Base-by-base conservation (phyloP, 148 eudicot species). In the Hydrangea macrophylla region DNA sequence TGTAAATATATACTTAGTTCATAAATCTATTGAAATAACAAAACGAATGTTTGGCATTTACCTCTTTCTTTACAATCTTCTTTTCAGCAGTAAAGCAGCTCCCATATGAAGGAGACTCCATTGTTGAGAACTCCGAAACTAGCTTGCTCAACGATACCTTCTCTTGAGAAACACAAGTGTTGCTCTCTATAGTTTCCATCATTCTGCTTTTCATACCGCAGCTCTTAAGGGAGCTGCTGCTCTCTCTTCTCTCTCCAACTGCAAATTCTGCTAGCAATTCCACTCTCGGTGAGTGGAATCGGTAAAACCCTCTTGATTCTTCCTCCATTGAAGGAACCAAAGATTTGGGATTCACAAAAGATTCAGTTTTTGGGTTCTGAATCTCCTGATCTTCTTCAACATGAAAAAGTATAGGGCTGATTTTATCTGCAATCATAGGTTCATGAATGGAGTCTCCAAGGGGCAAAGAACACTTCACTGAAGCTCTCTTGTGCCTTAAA, bases 241-340 rank as follows among this genome's bases (percentile, higher is more conserved):
- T 65, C 28, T 65, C 58, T 7, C 66, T 23, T 27, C 42, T 27
- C 44, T 73, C 79, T 53, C 82, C 88, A 51, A 85, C 55, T 31
- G 58, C 80, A 60, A 83, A 67, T 53, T 88, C 94, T 23, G 82
- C 74, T 0, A 85, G 75, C 70, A 83, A 44, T 68, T 80, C 76
- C 40, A 86, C 86, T 2, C 27, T 44, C 6, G 88, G 83, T 11
- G 78, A 69, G 13, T 62, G 57, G 60, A 25, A 60, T 59, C 64
- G 66, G 60, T 51, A 26, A 60, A 62, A 31, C 20, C 62, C 73
- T 55, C 65, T 36, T 1, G 50, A 5, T 13, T 53, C 55, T 71
- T 62, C 77, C 58, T 61, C 72, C 23, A 0, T 23, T 27, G 60
- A 28, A 13, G 7, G 33, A 69, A 59, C 20, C 28, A 44, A 56